Base-by-base conservation (phyloP, 768 basidiomycete species). In the Lactifluus rugatus region DNA sequence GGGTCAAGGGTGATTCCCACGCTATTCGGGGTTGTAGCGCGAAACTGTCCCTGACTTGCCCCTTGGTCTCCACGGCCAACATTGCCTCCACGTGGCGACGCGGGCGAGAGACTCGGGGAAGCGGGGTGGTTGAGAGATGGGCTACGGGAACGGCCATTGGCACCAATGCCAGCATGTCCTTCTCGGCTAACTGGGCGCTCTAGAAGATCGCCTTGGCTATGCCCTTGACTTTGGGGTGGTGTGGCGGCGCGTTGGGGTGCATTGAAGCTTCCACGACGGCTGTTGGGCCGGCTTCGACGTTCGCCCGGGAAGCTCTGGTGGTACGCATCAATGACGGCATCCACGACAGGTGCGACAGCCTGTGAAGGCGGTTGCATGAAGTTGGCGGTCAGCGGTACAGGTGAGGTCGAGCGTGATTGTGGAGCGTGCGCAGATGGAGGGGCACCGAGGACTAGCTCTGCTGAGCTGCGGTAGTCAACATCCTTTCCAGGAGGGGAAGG, bases 231-330 rank as follows among this genome's bases (percentile, higher is more conserved):
- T 54, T 69, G 63, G 57, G 62, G 68, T 34, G 54, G 45, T n/a
- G 63, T 47, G 25, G 61, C 45, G 2, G 55, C 75, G 69, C 50
- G 67, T n/a, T 48, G 53, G 17, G 52, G 57, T 28, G 46, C 72
- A 47, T 72, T 68, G 42, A 72, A 52, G 58, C 69, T 52, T 48
- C 65, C 59, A 59, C 57, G 69, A 62, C 73, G 68, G 64, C 65
- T 45, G 61, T 65, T 42, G 62, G 66, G 57, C 80, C 86, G 62
- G 76, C 79, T 51, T 76, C 75, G 46, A 81, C 73, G 66, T 80
- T 96, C 94, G 3, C 92, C 93, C 7, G 93, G 94, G 68, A 97
- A 80, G 1, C 85, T 81, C 66, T 93, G 91, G 26, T 85, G 81
- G 66, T 97, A 97, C 62, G 83, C 78, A 0, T 76, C 75, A 16